Percentiles rank a stretch among this genome's conserved stretches.
Conservation (phyloP, 768 basidiomycete species). For the Amanita jacksonii region DNA sequence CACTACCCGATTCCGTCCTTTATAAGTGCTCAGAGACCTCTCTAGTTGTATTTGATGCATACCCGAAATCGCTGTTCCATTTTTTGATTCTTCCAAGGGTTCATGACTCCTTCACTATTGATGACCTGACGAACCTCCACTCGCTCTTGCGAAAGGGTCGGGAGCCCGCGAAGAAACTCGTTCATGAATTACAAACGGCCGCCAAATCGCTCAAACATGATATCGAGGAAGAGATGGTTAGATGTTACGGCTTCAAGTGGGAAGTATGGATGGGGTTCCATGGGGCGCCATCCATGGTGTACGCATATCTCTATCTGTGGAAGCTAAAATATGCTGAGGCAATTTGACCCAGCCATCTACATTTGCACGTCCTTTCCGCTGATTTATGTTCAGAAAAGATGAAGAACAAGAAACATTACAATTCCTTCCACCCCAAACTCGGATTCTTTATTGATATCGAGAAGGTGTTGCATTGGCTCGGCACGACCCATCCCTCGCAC, state of each 20-base stretch:
- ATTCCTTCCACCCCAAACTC: constrained; percentile 77
- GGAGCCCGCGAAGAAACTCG: constrained; percentile 40
- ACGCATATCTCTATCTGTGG: constrained; percentile 22
- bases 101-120: constrained; percentile 16
- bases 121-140: constrained; percentile 43
- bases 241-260: constrained; percentile 68
- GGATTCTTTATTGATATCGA: constrained; percentile 78
- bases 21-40: constrained; percentile 45
- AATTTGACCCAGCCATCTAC: constrained; percentile 63
- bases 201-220: constrained; percentile 46
- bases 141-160: constrained; percentile 47
- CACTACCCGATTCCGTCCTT: constrained; percentile 50
- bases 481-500: constrained; percentile 49
- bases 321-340: too few relatives aligned
- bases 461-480: constrained; percentile 78
- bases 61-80: constrained; percentile 81
- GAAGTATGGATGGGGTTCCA: constrained; percentile 79
- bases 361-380: constrained; percentile 78
- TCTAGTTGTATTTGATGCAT: constrained; percentile 65
- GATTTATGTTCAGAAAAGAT: constrained; percentile 62
- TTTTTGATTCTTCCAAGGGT: constrained; percentile 75
- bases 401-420: constrained; percentile 88
- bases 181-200: constrained; percentile 44
- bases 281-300: constrained; percentile 81
- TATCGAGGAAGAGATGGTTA: constrained; percentile 74